A percentile compares a stretch with the other conserved stretches of the same genome.
Evolutionary conservation across 75 land plant genomes (phyloP).

Genomic region (Pinus albicaulis): DNA sequence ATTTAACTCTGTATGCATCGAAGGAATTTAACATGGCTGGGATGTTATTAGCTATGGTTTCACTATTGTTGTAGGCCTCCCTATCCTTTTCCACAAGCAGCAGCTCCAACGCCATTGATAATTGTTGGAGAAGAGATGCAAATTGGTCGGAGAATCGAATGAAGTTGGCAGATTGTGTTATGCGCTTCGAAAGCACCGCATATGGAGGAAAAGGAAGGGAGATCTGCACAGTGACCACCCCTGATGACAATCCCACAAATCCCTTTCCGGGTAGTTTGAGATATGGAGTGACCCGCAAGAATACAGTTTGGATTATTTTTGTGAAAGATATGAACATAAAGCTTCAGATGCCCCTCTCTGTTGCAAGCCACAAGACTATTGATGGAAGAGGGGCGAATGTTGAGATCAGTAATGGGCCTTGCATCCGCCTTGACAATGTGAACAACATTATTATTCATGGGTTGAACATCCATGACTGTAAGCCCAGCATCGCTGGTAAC

Average conservation of each 20-base stretch:
- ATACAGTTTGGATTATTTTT: conserved; percentile 31
- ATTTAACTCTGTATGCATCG: no score
- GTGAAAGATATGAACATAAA: conserved; percentile 17
- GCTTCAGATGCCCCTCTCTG: conserved; percentile 26
- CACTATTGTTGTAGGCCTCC: not conserved
- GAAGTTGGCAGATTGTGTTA: conserved; percentile 48
- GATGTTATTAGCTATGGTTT: no score
- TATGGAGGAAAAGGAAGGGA: not conserved
- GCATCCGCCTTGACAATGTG: not conserved
- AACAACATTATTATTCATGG: not conserved
- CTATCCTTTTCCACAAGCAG: not conserved
- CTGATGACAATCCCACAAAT: conserved; percentile 15
- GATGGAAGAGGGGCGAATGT: conserved; percentile 39
- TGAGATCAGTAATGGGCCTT: conserved; percentile 14
- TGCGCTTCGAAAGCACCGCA: conserved; percentile 53
- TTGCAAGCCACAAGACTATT: conserved; percentile 29
- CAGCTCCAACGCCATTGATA: conserved; percentile 39
- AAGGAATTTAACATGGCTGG: no score
- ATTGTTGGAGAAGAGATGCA: conserved; percentile 64
- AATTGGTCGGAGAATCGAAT: conserved; percentile 53
- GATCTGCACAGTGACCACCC: conserved; percentile 22
- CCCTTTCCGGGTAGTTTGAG: conserved; percentile 26
- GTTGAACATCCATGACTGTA: conserved; percentile 49
- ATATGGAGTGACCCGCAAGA: not conserved
- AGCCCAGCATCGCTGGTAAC: conserved; percentile 19